These are phyloP conservation scores for Boletus reticuloceps DNA, from an alignment of 768 basidiomycete genomes.

Conservation along the genomic window DNA sequence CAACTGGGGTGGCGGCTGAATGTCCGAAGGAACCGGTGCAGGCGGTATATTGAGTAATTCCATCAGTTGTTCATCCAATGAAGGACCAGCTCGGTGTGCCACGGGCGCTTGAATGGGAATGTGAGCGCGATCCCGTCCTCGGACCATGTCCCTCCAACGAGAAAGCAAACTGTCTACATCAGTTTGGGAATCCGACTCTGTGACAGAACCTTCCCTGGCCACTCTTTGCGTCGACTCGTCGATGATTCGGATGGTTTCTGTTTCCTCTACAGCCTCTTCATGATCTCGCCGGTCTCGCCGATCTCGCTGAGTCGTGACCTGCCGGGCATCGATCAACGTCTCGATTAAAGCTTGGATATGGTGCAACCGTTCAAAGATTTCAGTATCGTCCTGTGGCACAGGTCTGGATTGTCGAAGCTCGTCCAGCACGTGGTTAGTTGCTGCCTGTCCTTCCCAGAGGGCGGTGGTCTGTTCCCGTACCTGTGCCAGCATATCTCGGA, in stretches of 20 bases:
- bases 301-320: slow-evolving; percentile 1
- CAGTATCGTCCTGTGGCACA: slow-evolving; percentile 39
- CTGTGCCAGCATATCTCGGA: slow-evolving; percentile 53
- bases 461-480: slow-evolving; percentile 59
- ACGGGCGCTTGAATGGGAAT: slow-evolving; percentile 45
- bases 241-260: slow-evolving; percentile 12
- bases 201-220: slow-evolving; percentile 23
- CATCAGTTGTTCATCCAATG: slow-evolving; percentile 58
- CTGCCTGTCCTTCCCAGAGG: slow-evolving; percentile 60
- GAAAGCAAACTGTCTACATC: slow-evolving; percentile 26
- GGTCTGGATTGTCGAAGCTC: slow-evolving; percentile 52
- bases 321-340: slow-evolving; percentile 6
- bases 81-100: slow-evolving; percentile 42
- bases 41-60: slow-evolving; percentile 54
- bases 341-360: slow-evolving; percentile 25
- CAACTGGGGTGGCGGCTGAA: slow-evolving; percentile 50
- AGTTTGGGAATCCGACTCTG: slow-evolving; percentile 29
- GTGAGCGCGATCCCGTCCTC: slow-evolving; percentile 24
- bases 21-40: slow-evolving; percentile 36
- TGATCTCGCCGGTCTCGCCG: neutral
- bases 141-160: slow-evolving; percentile 27
- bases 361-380: slow-evolving; percentile 31
- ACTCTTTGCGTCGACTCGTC: slow-evolving; percentile 19
- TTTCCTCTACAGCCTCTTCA: slow-evolving; percentile 4
- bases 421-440: slow-evolving; percentile 60